A percentile compares a stretch with the other conserved stretches of the same genome.
Conservation (phyloP, 225 moss, liverwort and hornwort species). For the Physcomitrium patens region DNA sequence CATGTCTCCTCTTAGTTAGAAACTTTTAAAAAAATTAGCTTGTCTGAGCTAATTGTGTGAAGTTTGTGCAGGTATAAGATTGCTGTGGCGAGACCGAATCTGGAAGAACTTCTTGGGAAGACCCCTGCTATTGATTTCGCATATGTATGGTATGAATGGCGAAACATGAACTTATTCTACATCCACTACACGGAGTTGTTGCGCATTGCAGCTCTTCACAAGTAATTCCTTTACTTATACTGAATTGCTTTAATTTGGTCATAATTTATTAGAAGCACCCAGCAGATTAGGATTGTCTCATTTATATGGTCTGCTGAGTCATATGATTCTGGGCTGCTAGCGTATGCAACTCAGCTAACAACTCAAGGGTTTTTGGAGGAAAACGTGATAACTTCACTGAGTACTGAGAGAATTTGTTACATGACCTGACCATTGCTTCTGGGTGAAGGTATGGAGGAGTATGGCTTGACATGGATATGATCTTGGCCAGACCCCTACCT, state of each 20-base stretch:
- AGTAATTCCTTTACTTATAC: slow-evolving; percentile 54
- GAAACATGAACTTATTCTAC: slow-evolving; percentile 71
- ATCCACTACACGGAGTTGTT: slow-evolving; percentile 87
- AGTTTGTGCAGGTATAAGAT: slow-evolving; percentile 75
- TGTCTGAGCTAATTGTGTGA: slow-evolving; percentile 28
- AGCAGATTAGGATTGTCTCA: slow-evolving; percentile 17
- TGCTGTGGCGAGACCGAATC: slow-evolving; percentile 72
- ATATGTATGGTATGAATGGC: slow-evolving; percentile 76
- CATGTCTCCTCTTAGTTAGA: slow-evolving; percentile 8
- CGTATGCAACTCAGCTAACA: slow-evolving; percentile 14
- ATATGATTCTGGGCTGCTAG: slow-evolving; percentile 5
- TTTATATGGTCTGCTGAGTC: slow-evolving; percentile 14
- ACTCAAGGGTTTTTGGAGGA: neutral
- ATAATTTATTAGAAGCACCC: slow-evolving; percentile 15
- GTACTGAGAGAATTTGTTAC: slow-evolving; percentile 23
- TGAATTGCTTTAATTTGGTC: slow-evolving; percentile 8
- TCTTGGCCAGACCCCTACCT: slow-evolving; percentile 75
- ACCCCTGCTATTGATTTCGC: slow-evolving; percentile 85
- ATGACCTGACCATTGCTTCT: slow-evolving; percentile 28
- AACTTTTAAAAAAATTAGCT: neutral
- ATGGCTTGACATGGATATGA: slow-evolving; percentile 91
- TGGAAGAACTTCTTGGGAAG: slow-evolving; percentile 74
- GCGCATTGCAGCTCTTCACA: slow-evolving; percentile 84
- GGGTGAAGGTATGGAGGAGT: slow-evolving; percentile 86
- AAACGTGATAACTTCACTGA: slow-evolving; percentile 8